phyloP scores from a whole-genome alignment of 2,329 filamentous ascomycete genomes.

The Fusarium graminum region DNA sequence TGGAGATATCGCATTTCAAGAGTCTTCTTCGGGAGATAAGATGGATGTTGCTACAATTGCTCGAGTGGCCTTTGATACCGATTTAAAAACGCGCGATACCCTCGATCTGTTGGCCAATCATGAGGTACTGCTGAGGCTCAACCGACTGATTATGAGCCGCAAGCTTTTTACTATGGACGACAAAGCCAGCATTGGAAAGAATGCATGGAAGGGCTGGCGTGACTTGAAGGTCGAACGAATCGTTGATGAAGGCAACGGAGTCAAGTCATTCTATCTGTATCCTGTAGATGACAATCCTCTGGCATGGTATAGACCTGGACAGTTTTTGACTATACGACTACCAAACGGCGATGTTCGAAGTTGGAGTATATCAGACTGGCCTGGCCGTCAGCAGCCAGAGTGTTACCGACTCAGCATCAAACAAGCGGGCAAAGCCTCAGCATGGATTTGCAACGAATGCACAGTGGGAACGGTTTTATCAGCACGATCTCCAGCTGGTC shows the following conservation, averaged over 20 bases:
- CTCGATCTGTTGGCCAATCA: constrained; percentile 9
- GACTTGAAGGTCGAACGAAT: constrained; percentile 4
- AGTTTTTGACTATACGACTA: constrained; percentile 13
- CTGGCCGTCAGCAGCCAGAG: constrained; percentile 8
- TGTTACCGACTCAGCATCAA: constrained; percentile 17
- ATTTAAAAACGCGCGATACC: constrained; percentile 13
- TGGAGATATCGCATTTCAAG: constrained; percentile 8
- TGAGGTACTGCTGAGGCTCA: constrained; percentile 1
- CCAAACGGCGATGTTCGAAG: constrained; percentile 15
- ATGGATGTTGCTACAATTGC: constrained; percentile 14
- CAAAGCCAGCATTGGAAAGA: background rate
- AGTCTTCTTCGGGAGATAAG: constrained; percentile 3
- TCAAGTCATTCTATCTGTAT: constrained; percentile 4
- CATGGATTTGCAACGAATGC: constrained; percentile 10
- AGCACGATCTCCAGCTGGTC: constrained; percentile 7
- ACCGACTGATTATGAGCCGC: background rate
- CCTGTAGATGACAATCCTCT: background rate
- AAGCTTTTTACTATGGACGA: constrained; percentile 7
- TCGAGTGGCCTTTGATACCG: constrained; percentile 1
- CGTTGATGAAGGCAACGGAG: background rate
- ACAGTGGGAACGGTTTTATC: background rate
- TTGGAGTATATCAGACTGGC: constrained; percentile 23
- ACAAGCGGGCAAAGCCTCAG: background rate
- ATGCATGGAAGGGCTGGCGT: constrained; percentile 13
- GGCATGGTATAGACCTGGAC: constrained; percentile 13